These are phyloP conservation scores for Stromatinia cepivora DNA, from an alignment of 2,329 filamentous ascomycete species.

Conservation along the genomic window DNA sequence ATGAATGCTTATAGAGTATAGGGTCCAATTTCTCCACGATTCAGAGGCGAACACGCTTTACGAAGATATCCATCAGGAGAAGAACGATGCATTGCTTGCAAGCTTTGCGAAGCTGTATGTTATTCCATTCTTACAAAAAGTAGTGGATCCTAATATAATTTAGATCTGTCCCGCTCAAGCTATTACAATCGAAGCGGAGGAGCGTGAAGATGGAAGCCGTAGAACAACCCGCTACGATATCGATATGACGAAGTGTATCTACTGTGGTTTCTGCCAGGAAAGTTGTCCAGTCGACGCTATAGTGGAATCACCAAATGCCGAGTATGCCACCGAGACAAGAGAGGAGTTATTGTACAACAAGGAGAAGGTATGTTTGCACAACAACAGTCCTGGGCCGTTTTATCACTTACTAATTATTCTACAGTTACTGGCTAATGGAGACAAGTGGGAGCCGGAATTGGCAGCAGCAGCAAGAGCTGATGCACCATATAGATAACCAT, in stretches of 20 bases:
- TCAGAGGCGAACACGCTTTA: conserved; percentile 96
- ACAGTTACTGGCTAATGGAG: conserved; percentile 84
- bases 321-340: conserved; percentile 75
- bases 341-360: conserved; percentile 99
- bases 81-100: conserved; percentile 99
- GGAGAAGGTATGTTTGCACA: conserved; percentile 59
- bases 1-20: conserved; percentile 40
- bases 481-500: conserved; percentile 79
- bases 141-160: conserved; percentile 26
- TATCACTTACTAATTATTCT: conserved; percentile 17
- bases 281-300: conserved; percentile 97
- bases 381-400: too few relatives aligned
- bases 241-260: conserved; percentile 99
- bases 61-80: conserved; percentile 95
- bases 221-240: conserved; percentile 98
- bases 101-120: conserved; percentile 86
- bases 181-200: conserved; percentile 98
- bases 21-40: conserved; percentile 94
- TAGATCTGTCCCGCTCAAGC: conserved; percentile 93
- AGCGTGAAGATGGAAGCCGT: conserved; percentile 92
- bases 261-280: conserved; percentile 99
- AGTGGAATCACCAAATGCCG: conserved; percentile 72
- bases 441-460: conserved; percentile 98
- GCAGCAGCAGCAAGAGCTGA: conserved; percentile 90
- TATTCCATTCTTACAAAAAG: neutral